These are phyloP conservation scores for Camelina hispida DNA, from an alignment of 345 rosid species.

Conservation along the genomic window DNA sequence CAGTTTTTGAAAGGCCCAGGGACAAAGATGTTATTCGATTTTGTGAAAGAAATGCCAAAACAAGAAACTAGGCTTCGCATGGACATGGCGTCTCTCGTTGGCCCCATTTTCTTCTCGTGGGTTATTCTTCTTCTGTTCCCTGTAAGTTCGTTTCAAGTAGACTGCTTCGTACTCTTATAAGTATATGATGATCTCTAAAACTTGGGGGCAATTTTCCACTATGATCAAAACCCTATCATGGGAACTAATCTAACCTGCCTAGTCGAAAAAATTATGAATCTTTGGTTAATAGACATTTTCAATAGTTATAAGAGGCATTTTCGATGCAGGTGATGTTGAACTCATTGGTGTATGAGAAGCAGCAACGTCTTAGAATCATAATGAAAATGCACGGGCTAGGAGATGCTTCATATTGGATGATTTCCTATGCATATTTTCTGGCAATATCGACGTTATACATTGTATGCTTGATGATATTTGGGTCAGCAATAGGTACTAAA, in stretches of 20 bases:
- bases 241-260: too few relatives aligned
- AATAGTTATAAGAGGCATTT: not conserved
- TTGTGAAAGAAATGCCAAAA: constrained; percentile 86
- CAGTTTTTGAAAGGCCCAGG: constrained; percentile 57
- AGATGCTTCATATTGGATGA: constrained; percentile 91
- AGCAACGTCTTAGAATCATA: constrained; percentile 78
- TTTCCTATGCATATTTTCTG: constrained; percentile 81
- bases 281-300: too few relatives aligned
- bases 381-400: constrained; percentile 99
- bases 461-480: constrained; percentile 73
- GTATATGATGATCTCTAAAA: too few relatives aligned
- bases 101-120: constrained; percentile 70
- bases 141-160: constrained; percentile 52
- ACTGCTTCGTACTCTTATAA: too few relatives aligned
- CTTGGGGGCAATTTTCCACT: too few relatives aligned
- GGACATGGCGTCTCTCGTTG: constrained; percentile 76
- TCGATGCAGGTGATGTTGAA: constrained; percentile 64
- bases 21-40: constrained; percentile 61
- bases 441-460: constrained; percentile 66
- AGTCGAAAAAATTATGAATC: too few relatives aligned
- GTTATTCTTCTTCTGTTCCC: constrained; percentile 67
- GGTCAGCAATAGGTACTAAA: constrained; percentile 66
- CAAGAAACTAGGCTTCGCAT: constrained; percentile 47
- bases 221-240: too few relatives aligned
- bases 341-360: constrained; percentile 80